These are phyloP conservation scores for Lolium perenne DNA, from an alignment of 176 grass and related monocot genomes.

Conservation along the genomic window DNA sequence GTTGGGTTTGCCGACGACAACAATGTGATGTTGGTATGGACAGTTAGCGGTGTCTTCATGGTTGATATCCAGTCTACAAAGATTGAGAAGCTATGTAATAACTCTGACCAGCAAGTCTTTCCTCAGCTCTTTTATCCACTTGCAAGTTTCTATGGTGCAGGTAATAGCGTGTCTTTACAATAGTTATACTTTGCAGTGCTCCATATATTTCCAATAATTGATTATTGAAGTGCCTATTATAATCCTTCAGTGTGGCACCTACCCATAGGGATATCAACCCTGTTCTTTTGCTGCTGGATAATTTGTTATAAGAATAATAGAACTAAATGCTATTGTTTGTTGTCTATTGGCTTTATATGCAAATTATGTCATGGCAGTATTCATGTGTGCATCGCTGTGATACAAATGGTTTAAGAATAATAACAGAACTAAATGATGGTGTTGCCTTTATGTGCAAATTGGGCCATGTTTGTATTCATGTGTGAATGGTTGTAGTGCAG, in stretches of 20 bases:
- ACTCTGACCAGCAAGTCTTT: neutral
- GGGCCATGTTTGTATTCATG: neutral
- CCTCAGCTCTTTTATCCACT: neutral
- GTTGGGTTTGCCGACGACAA: neutral
- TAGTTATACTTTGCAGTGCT: neutral
- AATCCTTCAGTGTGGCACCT: neutral
- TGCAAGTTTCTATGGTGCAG: conserved; percentile 9
- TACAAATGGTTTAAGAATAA: no score
- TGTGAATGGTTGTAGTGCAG: neutral
- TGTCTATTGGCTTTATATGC: no score
- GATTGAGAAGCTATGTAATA: neutral
- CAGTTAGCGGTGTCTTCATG: neutral
- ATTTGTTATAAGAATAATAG: neutral
- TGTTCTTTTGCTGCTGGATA: neutral
- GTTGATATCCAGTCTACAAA: neutral
- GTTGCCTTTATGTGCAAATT: neutral
- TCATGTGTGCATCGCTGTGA: no score
- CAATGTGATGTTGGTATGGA: neutral
- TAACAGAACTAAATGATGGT: neutral
- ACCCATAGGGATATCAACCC: neutral
- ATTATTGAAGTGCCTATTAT: neutral
- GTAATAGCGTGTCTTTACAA: neutral
- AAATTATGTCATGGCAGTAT: no score
- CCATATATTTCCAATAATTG: neutral
- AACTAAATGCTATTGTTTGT: no score